Conservation (phyloP, 1,284 basidiomycete species). For the Quambalaria eucalypti region DNA sequence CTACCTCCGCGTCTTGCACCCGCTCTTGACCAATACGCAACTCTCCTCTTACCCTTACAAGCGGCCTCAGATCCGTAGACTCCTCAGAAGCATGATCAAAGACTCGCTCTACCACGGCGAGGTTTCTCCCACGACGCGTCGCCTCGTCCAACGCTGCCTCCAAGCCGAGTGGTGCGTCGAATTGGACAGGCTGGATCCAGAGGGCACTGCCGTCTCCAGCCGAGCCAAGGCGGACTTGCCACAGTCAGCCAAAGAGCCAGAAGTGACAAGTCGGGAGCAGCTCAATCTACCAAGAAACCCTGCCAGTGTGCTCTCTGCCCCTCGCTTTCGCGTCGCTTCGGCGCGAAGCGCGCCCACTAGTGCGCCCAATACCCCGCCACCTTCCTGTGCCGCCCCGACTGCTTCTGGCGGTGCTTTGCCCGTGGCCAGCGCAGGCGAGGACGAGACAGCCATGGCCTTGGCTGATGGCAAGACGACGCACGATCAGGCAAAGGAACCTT, state of each 20-base stretch:
- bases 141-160: slow-evolving; percentile 86
- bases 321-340: neutral
- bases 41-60: slow-evolving; percentile 77
- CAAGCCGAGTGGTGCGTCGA: slow-evolving; percentile 70
- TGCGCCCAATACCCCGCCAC: neutral
- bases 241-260: neutral
- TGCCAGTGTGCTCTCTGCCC: neutral
- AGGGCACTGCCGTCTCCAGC: neutral
- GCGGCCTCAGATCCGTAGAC: slow-evolving; percentile 72
- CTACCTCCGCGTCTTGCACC: slow-evolving; percentile 89
- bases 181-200: slow-evolving; percentile 22
- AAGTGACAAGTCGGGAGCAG: neutral
- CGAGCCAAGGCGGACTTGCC: neutral
- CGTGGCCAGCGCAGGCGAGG: neutral
- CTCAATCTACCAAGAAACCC: neutral
- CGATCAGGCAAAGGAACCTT: neutral
- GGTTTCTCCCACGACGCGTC: slow-evolving; percentile 67
- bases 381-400: neutral
- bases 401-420: neutral
- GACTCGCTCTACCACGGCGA: slow-evolving; percentile 8
- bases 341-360: neutral
- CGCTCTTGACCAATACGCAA: slow-evolving; percentile 88
- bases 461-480: neutral
- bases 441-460: neutral
- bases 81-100: slow-evolving; percentile 54